A percentile compares a stretch with the other conserved stretches of the same genome.
Conservation (phyloP, 306 rosid species). For the Glycine latifolia region DNA sequence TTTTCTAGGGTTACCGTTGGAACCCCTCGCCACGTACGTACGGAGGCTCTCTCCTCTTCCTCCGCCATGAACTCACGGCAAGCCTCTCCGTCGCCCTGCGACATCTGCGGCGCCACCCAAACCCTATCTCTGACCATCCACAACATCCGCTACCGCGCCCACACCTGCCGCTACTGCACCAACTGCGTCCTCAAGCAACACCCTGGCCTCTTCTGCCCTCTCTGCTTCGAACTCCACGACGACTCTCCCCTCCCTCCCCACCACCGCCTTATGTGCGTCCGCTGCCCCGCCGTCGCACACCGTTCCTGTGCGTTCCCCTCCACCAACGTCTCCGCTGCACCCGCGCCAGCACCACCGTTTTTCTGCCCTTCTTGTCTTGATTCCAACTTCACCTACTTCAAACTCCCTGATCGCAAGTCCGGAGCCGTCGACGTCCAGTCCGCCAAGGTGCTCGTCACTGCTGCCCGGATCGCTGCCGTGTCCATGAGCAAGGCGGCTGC, state of each 20-base stretch:
- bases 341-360: constrained; percentile 42
- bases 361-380: constrained; percentile 64
- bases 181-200: constrained; percentile 73
- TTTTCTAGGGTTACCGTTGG: constrained; percentile 59
- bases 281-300: constrained; percentile 75
- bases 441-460: constrained; percentile 58
- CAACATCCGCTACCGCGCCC: constrained; percentile 53
- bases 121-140: constrained; percentile 54
- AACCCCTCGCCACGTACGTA: neutral
- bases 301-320: constrained; percentile 54
- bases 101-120: constrained; percentile 54
- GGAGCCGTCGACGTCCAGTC: constrained; percentile 37
- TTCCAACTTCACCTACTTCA: constrained; percentile 57
- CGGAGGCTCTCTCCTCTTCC: constrained; percentile 1
- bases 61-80: constrained; percentile 49
- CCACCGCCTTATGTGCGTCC: constrained; percentile 70
- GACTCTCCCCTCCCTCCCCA: constrained; percentile 50
- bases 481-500: constrained; percentile 61
- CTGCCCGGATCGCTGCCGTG: constrained; percentile 60
- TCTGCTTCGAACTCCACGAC: constrained; percentile 69
- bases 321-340: neutral
- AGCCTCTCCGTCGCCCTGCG: constrained; percentile 42
- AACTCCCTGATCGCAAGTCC: neutral
- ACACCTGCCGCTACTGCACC: constrained; percentile 62
- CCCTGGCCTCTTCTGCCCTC: constrained; percentile 72